Evolutionary conservation across 2,329 filamentous ascomycete species (phyloP), one percentile per base, ranked within the genome.

Genomic region (Penicillium vulpinum): DNA sequence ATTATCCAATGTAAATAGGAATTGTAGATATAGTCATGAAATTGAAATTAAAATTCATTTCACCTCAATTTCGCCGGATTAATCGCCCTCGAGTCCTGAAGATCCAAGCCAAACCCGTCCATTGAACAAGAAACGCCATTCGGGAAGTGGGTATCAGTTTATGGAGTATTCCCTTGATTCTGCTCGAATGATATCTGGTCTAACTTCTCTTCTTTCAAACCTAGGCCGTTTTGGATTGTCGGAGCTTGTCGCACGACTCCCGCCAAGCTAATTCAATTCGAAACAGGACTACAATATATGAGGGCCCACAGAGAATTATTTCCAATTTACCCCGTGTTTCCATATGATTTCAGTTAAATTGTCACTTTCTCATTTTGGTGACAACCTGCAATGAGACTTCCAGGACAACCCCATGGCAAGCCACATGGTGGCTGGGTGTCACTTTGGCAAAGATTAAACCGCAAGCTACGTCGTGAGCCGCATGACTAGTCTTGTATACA

Each of bases 1-100:
- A 52, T 13, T 15, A n/a, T 52, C 44, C 38, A 26, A 35, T 51
- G 49, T 51, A 35, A 52, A 45, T 52, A 47, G 36, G 9, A n/a
- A 28, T 26, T 26, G 31, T 29, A 46, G 22, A 52, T 35, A 35
- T 33, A 43, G 6, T 10, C 22, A 28, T 28, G 22, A 22, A 36
- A 46, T 18, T 16, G 40, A 29, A n/a, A 38, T 52, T 4, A 15
- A 35, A 28, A 26, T 44, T 18, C n/a, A 15, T 28, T 52, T 15
- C 29, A 16, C 10, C 21, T 24, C 11, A 26, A 26, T 43, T 16
- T 43, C 9, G 10, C 15, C 9, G 44, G 7, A 21, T 3, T 24
- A 15, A n/a, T 29, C 40, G 13, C 13, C 18, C 29, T 21, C 13
- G 6, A 38, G 15, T 22, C 1, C 16, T 9, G n/a, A 9, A 11